Evolutionary conservation across 345 rosid genomes (phyloP).

Genomic region (Stellera chamaejasme): DNA sequence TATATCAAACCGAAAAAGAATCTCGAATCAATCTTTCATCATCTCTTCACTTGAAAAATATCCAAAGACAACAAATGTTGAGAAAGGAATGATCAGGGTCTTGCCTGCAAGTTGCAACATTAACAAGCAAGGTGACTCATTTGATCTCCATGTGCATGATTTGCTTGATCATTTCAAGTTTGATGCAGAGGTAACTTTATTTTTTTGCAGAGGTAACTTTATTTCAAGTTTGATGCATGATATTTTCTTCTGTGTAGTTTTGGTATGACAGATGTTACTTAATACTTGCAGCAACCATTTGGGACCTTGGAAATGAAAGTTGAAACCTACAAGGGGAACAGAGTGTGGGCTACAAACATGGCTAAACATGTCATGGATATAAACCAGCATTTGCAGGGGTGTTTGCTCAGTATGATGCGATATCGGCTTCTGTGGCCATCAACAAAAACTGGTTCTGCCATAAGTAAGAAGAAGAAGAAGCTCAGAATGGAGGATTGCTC

Average conservation of each 20-base stretch:
- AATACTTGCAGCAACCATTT: constrained; percentile 9
- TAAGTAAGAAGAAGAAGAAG: constrained; percentile 20
- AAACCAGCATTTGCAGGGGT: constrained; percentile 33
- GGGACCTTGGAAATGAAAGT: constrained; percentile 30
- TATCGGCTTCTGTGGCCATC: constrained; percentile 15
- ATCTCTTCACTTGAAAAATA: constrained; percentile 31
- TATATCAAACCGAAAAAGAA: constrained; percentile 21
- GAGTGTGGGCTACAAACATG: constrained; percentile 31
- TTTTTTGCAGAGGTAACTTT: neutral
- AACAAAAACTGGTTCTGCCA: constrained; percentile 1
- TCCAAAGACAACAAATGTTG: constrained; percentile 19
- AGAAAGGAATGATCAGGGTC: constrained; percentile 14
- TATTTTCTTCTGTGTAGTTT: neutral
- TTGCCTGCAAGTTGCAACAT: constrained; percentile 12
- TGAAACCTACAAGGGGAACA: constrained; percentile 22
- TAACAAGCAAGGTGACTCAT: constrained; percentile 11
- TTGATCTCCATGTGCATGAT: constrained; percentile 10
- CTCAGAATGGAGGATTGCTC: constrained; percentile 1
- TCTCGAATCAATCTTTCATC: constrained; percentile 12
- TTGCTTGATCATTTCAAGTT: constrained; percentile 18
- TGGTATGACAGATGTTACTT: too few species aligned
- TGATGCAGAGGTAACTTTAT: constrained; percentile 30
- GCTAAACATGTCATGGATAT: constrained; percentile 44
- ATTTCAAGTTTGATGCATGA: neutral
- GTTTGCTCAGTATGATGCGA: constrained; percentile 36